Base-by-base conservation (phyloP, 2,329 filamentous ascomycete genomes). In the Exophiala spinifera region DNA sequence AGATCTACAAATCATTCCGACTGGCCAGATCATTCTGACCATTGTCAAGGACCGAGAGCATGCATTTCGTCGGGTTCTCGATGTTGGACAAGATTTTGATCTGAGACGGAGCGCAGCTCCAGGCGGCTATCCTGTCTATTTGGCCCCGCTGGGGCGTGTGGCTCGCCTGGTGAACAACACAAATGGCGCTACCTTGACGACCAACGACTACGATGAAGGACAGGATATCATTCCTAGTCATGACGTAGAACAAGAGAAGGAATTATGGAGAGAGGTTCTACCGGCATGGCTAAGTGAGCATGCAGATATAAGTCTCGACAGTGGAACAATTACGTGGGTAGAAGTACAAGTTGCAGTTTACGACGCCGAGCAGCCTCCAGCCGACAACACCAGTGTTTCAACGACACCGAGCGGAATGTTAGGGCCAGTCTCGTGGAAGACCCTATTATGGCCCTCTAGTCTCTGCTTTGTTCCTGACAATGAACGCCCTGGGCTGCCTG, bases 401-500 rank as follows among this genome's bases (percentile, higher is more conserved):
- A 40, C 19, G 21, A 61, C 58, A 61, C 66, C 33, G 59, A 66
- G 14, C 11, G 39, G 64, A 53, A 51, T 64, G 66, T 44, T 65
- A 66, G 53, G 57, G 52, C 49, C 64, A 63, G 61, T 70, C 53
- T 65, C 68, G 21, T 64, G 72, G 56, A 74, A 71, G 60, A 70
- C 71, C 20, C 69, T 76, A 49, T 63, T 74, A 47, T 77, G 74
- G 74, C 74, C 74, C 17, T 70, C 72, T 25, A 64, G 66, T 19
- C 71, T 72, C 55, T 75, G 72, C 61, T 76, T 76, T 57, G 64
- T 61, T 51, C 68, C 72, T 36, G 63, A 65, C 39, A 59, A 46
- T 45, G 43, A 62, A 2, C 55, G 65, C 40, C 43, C 49, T 42
- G 51, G 61, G 13, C 53, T 46, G 17, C 37, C 56, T 10, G 55